A percentile compares a stretch with the other conserved stretches of the same genome.
These are phyloP conservation scores for Aspergillus piperis DNA, from an alignment of 2,329 filamentous ascomycete species.

Conservation along the genomic window DNA sequence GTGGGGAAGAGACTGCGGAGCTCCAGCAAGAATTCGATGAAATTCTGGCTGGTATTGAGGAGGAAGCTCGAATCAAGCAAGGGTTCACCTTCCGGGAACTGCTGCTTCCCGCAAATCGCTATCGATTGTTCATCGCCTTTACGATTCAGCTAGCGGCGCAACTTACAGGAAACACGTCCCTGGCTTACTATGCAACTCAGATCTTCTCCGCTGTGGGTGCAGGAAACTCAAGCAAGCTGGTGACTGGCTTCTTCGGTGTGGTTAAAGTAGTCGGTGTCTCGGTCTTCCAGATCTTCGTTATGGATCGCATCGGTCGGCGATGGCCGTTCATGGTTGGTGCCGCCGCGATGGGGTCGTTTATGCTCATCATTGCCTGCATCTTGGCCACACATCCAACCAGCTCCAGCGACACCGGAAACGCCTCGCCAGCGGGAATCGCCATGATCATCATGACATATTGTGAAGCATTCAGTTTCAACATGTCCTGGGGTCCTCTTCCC, in stretches of 20 bases:
- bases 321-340: constrained; percentile 53
- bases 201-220: constrained; percentile 55
- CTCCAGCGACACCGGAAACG: constrained; percentile 28
- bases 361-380: constrained; percentile 56
- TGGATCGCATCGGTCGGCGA: constrained; percentile 53
- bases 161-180: constrained; percentile 54
- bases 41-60: constrained; percentile 49
- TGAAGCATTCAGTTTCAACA: constrained; percentile 47
- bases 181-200: constrained; percentile 56
- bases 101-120: constrained; percentile 50
- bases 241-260: constrained; percentile 57
- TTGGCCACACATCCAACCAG: constrained; percentile 48
- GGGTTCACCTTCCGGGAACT: constrained; percentile 52
- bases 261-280: constrained; percentile 54
- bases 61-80: constrained; percentile 49
- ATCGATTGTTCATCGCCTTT: constrained; percentile 52
- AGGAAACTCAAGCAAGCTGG: constrained; percentile 49
- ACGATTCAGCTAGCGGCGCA: constrained; percentile 54
- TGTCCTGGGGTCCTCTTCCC: constrained; percentile 42
- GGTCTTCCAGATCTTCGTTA: constrained; percentile 51
- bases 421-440: constrained; percentile 46
- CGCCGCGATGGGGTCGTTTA: constrained; percentile 54
- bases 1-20: constrained; percentile 44
- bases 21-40: constrained; percentile 39
- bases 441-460: constrained; percentile 55